Base-by-base conservation (phyloP, 140 eudicot genomes). In the Cichorium intybus region DNA sequence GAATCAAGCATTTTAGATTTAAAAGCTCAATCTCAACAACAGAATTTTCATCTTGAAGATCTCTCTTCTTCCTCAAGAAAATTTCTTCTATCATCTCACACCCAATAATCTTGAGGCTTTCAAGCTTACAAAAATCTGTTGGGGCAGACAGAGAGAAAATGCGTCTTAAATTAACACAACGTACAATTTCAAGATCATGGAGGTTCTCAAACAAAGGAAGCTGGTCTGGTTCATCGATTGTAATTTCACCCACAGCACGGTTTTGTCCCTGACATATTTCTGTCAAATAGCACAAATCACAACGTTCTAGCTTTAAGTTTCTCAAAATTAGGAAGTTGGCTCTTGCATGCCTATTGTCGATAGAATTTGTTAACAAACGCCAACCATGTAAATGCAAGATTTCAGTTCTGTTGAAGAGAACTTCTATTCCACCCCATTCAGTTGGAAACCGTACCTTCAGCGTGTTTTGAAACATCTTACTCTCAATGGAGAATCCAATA, bases 361-460 rank as follows among this genome's bases (percentile, higher is more conserved):
- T n/a, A 9, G 75, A 29, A 70, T 22, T 58, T 23, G 41, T 0
- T 22, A 47, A 70, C 68, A 33, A 59, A 9, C 51, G 29, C 68
- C 75, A 70, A 47, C 75, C 75, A n/a, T 70, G 60, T 50, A 70
- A 59, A 60, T 57, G 68, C 75, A 70, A 51, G 60, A 70, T 70
- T 48, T 70, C 75, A 59, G 41, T 49, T 46, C 4, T 59, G 28
- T 48, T 29, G 61, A 70, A 72, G 46, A 72, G 17, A 35, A 52
- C 24, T 43, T 72, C 45, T 7, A 72, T 10, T 21, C 34, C 64
- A 24, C 12, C 16, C 69, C 77, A 62, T 6, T 43, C 24, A 39
- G 22, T 5, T 37, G 77, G 77, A 51, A 62, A 37, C 14, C 63
- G 63, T 52, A 62, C 48, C 50, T 62, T 33, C 12, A 70, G 17